phyloP scores from a whole-genome alignment of 306 rosid genomes.

The Cucumis cinereus region DNA sequence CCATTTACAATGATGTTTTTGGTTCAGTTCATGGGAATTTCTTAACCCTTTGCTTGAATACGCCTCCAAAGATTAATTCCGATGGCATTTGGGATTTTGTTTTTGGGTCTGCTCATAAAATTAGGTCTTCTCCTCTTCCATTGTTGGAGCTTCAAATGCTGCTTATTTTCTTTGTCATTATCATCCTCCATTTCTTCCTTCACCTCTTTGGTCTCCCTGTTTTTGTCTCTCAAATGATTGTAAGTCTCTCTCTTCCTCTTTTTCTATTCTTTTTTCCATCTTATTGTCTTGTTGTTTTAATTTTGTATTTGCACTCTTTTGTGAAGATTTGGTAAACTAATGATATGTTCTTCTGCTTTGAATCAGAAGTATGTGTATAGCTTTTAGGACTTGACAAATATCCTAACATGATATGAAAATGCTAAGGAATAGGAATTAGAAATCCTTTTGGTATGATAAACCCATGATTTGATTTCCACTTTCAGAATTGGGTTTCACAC shows the following conservation, averaged over 20 bases:
- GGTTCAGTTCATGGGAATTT: background rate
- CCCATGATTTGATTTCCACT: too few relatives aligned
- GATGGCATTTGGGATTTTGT: background rate
- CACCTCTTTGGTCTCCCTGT: conserved; percentile 13
- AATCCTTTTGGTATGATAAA: too few relatives aligned
- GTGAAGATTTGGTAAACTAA: too few relatives aligned
- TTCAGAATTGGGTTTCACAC: too few relatives aligned
- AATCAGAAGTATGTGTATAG: too few relatives aligned
- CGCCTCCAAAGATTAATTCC: background rate
- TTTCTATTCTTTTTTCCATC: too few relatives aligned
- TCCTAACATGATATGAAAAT: too few relatives aligned
- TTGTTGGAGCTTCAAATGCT: conserved; percentile 20
- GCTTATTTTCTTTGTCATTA: conserved; percentile 7
- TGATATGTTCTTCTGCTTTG: too few relatives aligned
- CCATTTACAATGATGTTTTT: background rate
- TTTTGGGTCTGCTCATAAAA: background rate
- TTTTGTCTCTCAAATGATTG: conserved; percentile 23
- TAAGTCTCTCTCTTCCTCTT: background rate
- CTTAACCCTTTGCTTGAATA: background rate
- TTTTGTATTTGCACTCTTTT: too few relatives aligned
- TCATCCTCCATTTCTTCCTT: conserved; percentile 14
- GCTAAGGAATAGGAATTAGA: too few relatives aligned
- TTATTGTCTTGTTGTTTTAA: too few relatives aligned
- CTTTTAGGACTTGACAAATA: too few relatives aligned
- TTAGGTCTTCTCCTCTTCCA: conserved; percentile 6